Evolutionary conservation across 495 filamentous ascomycete genomes (phyloP).

Genomic region (Podospora pseudoanserina): DNA sequence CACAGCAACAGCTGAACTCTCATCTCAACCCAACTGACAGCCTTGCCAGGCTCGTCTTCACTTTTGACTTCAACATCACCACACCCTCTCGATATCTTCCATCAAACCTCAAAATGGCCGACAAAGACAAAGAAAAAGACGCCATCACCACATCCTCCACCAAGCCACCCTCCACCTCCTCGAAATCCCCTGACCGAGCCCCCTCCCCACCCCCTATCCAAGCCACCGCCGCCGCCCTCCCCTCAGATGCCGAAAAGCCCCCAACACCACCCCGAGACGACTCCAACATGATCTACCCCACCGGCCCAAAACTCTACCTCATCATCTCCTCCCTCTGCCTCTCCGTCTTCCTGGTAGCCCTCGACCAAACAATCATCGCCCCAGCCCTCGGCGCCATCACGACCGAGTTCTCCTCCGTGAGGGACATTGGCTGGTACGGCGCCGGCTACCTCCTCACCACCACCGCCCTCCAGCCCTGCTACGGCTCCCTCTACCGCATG

Average conservation of each 20-base stretch:
- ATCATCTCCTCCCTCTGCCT: slow-evolving; percentile 51
- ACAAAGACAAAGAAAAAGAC: background rate
- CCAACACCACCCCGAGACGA: slow-evolving; percentile 5
- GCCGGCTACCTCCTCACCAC: slow-evolving; percentile 54
- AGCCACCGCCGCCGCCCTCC: background rate
- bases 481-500: slow-evolving; percentile 53
- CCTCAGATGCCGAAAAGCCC: background rate
- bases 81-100: background rate
- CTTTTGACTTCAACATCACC: background rate
- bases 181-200: background rate
- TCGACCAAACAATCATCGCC: slow-evolving; percentile 62
- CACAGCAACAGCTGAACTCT: background rate
- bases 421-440: slow-evolving; percentile 56
- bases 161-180: background rate
- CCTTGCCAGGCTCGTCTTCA: background rate
- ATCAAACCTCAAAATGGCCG: background rate
- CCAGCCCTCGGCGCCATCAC: slow-evolving; percentile 55
- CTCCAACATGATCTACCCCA: slow-evolving; percentile 39
- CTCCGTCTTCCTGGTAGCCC: slow-evolving; percentile 57
- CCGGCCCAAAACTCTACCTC: slow-evolving; percentile 42
- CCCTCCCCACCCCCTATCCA: background rate
- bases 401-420: slow-evolving; percentile 36
- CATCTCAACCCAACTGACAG: background rate
- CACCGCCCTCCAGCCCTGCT: slow-evolving; percentile 51
- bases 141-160: background rate